Evolutionary conservation across 495 filamentous ascomycete species (phyloP), one percentile per base, ranked within the genome.

Genomic region (Chlorociboria aeruginascens): DNA sequence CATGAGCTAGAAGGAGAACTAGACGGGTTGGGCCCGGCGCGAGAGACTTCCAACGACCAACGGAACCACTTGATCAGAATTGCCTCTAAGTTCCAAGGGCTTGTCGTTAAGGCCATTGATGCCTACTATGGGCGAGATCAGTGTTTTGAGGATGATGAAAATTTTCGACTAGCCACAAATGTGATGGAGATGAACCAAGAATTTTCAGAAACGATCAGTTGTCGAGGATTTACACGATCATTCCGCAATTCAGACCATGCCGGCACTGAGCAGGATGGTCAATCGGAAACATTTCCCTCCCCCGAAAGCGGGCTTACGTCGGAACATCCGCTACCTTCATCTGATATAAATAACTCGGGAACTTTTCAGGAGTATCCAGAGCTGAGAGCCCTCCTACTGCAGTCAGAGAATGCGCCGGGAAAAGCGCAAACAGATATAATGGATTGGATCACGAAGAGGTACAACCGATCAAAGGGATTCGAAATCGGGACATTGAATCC

Each of bases 401-500:
- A n/a, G 37, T 7, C 9, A 20, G 29, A 36, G 16, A 28, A 17
- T 12, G 14, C 7, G n/a, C 33, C 45, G 11, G 45, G 8, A 30
- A 20, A 33, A 8, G 16, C 34, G 12, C 14, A 48, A 4, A 8
- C 9, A 6, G 28, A 25, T 28, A 50, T 43, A 8, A 50, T 45
- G 48, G 29, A 50, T n/a, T 50, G 48, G 48, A 50, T 50, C n/a
- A 38, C 29, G 31, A 6, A 45, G 3, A 29, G 38, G 14, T 45
- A 50, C 20, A 38, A 50, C 6, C 40, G 48, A 14, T 44, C 48
- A 17, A 50, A 45, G 31, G 48, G 48, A 9, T 50, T 50, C 25
- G 41, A 45, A 16, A 44, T 50, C 16, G 40, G 40, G 3, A 50
- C 40, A 6, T 34, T 70, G 52, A 64, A 68, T 20, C 29, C 52